A percentile compares a stretch with the other conserved stretches of the same genome.
phyloP scores from a whole-genome alignment of 2,329 filamentous ascomycete species.

The Anisogramma anomala region DNA sequence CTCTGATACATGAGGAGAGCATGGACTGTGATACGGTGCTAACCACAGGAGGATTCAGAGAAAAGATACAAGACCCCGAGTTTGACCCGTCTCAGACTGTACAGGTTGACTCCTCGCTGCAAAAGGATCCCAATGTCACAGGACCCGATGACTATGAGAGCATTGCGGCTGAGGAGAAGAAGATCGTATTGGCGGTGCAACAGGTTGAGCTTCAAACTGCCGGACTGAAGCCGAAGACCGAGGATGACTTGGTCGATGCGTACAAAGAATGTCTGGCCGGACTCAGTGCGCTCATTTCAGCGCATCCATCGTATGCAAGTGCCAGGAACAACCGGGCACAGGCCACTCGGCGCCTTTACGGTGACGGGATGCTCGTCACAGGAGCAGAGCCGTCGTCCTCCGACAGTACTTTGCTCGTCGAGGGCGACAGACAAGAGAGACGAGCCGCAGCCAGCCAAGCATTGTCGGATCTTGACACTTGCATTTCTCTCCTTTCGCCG shows the following conservation, averaged over 20 bases:
- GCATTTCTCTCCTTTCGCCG: conserved; percentile 49
- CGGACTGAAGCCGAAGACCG: conserved; percentile 27
- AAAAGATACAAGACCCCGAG: conserved; percentile 58
- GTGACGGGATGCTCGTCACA: conserved; percentile 44
- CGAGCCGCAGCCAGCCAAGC: conserved; percentile 28
- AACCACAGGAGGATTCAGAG: conserved; percentile 15
- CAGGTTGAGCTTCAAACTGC: conserved; percentile 42
- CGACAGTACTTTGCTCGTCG: conserved; percentile 31
- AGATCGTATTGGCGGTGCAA: conserved; percentile 44
- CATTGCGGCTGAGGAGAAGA: conserved; percentile 38
- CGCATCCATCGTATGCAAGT: conserved; percentile 56
- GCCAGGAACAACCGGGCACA: conserved; percentile 67
- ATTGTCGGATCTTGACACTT: conserved; percentile 43
- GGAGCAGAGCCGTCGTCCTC: conserved; percentile 26
- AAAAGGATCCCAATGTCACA: conserved; percentile 45
- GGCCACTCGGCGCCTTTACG: conserved; percentile 48
- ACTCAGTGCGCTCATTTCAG: conserved; percentile 44
- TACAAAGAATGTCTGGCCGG: conserved; percentile 37
- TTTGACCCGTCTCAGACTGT: conserved; percentile 43
- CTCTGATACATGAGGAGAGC: too few species aligned
- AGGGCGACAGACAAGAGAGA: conserved; percentile 26
- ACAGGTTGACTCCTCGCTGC: conserved; percentile 42
- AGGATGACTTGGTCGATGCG: conserved; percentile 28
- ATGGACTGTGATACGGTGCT: too few species aligned
- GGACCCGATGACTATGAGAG: conserved; percentile 39